Evolutionary conservation across 2,329 filamentous ascomycete species (phyloP).

Genomic region (Magnaporthiopsis incrustans): DNA sequence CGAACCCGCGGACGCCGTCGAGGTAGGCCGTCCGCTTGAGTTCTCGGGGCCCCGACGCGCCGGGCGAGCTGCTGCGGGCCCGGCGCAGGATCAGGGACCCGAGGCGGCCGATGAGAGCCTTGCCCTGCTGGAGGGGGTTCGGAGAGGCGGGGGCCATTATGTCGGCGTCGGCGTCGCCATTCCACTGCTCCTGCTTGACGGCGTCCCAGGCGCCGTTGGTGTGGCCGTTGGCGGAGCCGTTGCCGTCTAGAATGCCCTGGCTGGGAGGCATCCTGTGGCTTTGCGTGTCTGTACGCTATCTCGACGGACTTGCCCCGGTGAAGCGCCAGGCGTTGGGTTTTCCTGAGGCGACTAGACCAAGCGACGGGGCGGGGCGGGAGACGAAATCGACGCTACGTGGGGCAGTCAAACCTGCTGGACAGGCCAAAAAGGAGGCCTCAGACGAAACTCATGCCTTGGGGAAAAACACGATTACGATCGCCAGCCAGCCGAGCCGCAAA

Average conservation of each 20-base stretch:
- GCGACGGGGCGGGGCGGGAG: too few relatives aligned
- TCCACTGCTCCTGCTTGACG: slow-evolving; percentile 14
- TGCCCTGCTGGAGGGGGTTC: background rate
- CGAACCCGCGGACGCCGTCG: slow-evolving; percentile 59
- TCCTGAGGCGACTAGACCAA: background rate
- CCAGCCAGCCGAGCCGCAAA: too few relatives aligned
- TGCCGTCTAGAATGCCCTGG: slow-evolving; percentile 23
- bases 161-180: background rate
- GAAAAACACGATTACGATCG: background rate
- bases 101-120: slow-evolving; percentile 1
- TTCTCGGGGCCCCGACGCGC: background rate
- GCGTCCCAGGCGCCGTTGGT: slow-evolving; percentile 25
- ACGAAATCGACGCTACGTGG: background rate
- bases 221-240: background rate
- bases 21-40: slow-evolving; percentile 50
- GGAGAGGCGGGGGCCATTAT: background rate
- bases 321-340: background rate
- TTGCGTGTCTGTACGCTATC: background rate
- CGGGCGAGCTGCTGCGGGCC: background rate
- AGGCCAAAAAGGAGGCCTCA: background rate
- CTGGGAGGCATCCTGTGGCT: slow-evolving; percentile 21
- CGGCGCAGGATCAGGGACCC: slow-evolving; percentile 4
- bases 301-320: background rate
- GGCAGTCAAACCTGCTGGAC: background rate
- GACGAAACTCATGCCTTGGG: background rate